These are phyloP conservation scores for Plasmodium yoelii DNA, from an alignment of 169 alveolate species.

Conservation along the genomic window DNA sequence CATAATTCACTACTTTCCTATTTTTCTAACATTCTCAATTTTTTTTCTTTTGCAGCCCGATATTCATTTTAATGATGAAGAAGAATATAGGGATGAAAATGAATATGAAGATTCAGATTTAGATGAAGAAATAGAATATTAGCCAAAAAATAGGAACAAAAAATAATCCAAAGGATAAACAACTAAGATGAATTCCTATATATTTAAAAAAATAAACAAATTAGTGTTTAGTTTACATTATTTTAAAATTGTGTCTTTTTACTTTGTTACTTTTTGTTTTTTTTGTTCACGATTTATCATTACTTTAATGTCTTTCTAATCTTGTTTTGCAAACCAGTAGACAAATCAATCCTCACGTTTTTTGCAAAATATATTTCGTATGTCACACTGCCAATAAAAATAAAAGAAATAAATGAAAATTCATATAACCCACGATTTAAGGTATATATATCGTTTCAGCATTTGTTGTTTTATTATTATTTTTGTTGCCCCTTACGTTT, in stretches of 20 bases:
- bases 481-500: slow-evolving; percentile 27
- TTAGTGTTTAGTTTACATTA: no score
- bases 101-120: slow-evolving; percentile 83
- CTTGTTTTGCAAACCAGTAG: slow-evolving; percentile 58
- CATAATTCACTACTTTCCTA: no score
- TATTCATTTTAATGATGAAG: slow-evolving; percentile 82
- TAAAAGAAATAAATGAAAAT: slow-evolving; percentile 10
- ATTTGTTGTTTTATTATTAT: neutral
- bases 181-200: neutral
- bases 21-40: neutral
- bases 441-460: neutral
- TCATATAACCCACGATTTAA: neutral
- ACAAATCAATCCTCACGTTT: slow-evolving; percentile 39
- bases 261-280: slow-evolving; percentile 10
- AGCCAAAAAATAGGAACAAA: neutral
- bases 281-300: neutral
- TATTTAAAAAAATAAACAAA: neutral
- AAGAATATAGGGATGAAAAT: slow-evolving; percentile 80
- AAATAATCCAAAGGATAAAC: slow-evolving; percentile 15
- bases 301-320: slow-evolving; percentile 55
- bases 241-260: neutral
- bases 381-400: slow-evolving; percentile 24
- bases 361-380: slow-evolving; percentile 72
- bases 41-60: slow-evolving; percentile 81
- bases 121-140: slow-evolving; percentile 86